Percentiles rank a stretch among this genome's conserved stretches.
Evolutionary conservation across 257 asterid species (phyloP).

Genomic region (Solanum etuberosum): DNA sequence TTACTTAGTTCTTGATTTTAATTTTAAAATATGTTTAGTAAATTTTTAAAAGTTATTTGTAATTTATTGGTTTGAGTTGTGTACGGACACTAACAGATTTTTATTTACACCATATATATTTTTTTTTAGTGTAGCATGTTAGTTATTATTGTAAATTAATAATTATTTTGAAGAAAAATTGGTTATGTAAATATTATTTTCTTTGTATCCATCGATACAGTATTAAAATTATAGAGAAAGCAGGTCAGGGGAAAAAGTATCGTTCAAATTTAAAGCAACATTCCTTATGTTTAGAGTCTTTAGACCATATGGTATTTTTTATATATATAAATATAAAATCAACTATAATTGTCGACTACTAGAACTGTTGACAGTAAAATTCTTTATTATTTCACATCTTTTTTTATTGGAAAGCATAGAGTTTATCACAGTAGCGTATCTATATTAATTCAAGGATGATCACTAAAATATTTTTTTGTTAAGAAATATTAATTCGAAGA

Average conservation of each 20-base stretch:
- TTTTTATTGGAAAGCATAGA: not conserved
- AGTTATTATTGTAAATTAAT: not conserved
- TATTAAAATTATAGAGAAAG: no score
- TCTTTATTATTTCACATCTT: not conserved
- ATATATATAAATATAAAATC: not conserved
- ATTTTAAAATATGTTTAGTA: no score
- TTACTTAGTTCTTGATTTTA: not conserved
- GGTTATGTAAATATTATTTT: not conserved
- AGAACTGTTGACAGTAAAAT: not conserved
- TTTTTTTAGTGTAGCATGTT: not conserved
- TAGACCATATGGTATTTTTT: no score
- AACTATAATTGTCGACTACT: not conserved
- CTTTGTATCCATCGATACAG: not conserved
- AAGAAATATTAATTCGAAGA: no score
- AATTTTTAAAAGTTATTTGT: not conserved
- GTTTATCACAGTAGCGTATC: no score
- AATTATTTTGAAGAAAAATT: not conserved
- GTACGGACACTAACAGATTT: not conserved
- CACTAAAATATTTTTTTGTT: no score
- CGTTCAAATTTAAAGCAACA: not conserved
- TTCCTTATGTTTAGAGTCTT: not conserved
- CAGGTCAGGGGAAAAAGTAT: not conserved
- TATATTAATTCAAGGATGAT: no score
- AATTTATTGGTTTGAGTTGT: not conserved
- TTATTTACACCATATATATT: not conserved